Percentiles rank a stretch among this genome's conserved stretches.
phyloP scores from a whole-genome alignment of 2,329 filamentous ascomycete genomes.

The Colletotrichum gloeosporioides region DNA sequence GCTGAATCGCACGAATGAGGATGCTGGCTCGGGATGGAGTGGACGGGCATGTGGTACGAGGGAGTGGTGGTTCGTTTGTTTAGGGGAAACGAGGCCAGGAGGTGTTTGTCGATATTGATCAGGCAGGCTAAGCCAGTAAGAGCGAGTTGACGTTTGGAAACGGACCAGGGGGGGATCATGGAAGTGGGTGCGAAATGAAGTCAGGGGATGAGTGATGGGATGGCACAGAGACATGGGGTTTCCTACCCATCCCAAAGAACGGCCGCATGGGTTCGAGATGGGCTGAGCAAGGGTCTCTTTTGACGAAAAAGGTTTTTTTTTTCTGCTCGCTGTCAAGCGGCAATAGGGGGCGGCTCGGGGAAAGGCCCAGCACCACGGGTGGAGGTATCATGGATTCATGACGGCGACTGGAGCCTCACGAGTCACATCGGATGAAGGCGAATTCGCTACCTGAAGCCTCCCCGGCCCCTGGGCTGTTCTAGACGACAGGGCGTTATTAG shows the following conservation, averaged over 20 bases:
- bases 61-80: constrained; percentile 1
- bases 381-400: background rate
- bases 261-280: background rate
- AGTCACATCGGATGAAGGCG: background rate
- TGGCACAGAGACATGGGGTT: background rate
- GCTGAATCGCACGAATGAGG: constrained; percentile 9
- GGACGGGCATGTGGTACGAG: background rate
- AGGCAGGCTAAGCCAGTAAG: background rate
- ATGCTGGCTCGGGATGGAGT: background rate
- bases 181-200: constrained; percentile 9
- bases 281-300: background rate
- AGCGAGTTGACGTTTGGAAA: constrained; percentile 13
- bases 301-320: background rate
- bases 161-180: background rate
- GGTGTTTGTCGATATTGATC: background rate
- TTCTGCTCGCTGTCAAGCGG: background rate
- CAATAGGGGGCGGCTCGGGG: background rate
- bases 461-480: background rate
- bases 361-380: constrained; percentile 5
- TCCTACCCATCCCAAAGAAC: background rate
- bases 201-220: constrained; percentile 3
- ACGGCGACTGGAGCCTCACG: background rate
- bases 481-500: background rate
- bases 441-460: background rate
- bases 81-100: constrained; percentile 15